Conservation (phyloP, 2,329 filamentous ascomycete genomes). For the Verticillium alfalfae region DNA sequence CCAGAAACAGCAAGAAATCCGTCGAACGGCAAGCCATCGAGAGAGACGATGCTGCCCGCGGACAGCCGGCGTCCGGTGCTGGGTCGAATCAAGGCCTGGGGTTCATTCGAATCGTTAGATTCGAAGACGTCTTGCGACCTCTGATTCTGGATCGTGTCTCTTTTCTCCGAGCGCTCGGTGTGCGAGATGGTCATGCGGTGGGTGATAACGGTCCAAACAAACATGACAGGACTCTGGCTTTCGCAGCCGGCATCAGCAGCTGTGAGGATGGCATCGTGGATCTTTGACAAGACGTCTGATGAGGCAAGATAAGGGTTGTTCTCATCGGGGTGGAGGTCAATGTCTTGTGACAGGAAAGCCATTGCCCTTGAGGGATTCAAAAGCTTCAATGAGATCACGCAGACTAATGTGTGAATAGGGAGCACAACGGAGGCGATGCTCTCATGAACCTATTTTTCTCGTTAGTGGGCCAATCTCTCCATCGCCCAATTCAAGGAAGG, state of each 20-base stretch:
- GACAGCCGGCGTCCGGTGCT: conserved; percentile 48
- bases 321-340: conserved; percentile 33
- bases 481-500: no score
- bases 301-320: conserved; percentile 62
- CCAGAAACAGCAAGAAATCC: conserved; percentile 46
- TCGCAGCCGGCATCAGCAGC: conserved; percentile 51
- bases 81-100: conserved; percentile 30
- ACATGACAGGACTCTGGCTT: conserved; percentile 66
- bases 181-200: conserved; percentile 63
- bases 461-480: background rate
- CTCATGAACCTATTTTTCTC: conserved; percentile 24
- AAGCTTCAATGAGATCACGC: conserved; percentile 65
- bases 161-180: conserved; percentile 54
- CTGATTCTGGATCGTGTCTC: conserved; percentile 53
- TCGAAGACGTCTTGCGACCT: conserved; percentile 53
- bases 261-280: conserved; percentile 66
- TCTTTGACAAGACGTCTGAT: conserved; percentile 61
- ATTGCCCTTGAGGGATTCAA: conserved; percentile 60
- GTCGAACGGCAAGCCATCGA: conserved; percentile 55
- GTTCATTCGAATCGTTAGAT: conserved; percentile 15
- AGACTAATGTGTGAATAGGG: conserved; percentile 64
- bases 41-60: conserved; percentile 56
- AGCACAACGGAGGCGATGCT: conserved; percentile 45
- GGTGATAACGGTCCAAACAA: conserved; percentile 76
- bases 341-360: conserved; percentile 49